phyloP scores from a whole-genome alignment of 2,329 filamentous ascomycete genomes.

The Phialemonium atrogriseum region DNA sequence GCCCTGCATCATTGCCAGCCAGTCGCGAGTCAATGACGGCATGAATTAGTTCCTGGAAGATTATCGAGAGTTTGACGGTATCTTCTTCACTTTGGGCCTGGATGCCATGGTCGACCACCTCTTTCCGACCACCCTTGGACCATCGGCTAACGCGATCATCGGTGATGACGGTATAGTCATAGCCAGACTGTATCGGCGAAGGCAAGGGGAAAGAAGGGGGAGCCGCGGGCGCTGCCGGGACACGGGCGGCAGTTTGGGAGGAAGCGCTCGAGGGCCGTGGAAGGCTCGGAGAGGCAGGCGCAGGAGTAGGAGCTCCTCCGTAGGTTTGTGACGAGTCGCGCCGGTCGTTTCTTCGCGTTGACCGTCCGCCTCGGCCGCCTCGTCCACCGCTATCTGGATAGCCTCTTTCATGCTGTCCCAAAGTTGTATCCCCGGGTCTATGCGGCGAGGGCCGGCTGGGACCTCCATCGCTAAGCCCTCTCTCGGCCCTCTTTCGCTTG shows the following conservation, averaged over 20 bases:
- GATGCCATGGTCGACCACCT: conserved; percentile 56
- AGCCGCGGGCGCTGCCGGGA: conserved; percentile 5
- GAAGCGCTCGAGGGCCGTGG: conserved; percentile 28
- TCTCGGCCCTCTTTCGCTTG: conserved; percentile 52
- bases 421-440: conserved; percentile 46
- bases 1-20: conserved; percentile 59
- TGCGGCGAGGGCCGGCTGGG: conserved; percentile 52
- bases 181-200: conserved; percentile 29
- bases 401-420: conserved; percentile 51
- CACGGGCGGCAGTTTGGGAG: conserved; percentile 19
- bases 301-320: conserved; percentile 9
- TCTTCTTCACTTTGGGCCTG: conserved; percentile 62
- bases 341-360: conserved; percentile 38
- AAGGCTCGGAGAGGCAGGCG: conserved; percentile 21
- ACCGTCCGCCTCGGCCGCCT: conserved; percentile 35
- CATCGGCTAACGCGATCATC: conserved; percentile 60
- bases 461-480: conserved; percentile 35
- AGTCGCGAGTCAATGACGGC: conserved; percentile 64
- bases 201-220: conserved; percentile 15
- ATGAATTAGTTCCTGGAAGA: conserved; percentile 81
- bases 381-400: conserved; percentile 33
- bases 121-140: conserved; percentile 57
- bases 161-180: conserved; percentile 69
- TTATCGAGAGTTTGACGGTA: conserved; percentile 55
- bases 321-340: conserved; percentile 40